Percentiles rank a stretch among this genome's conserved stretches.
These are phyloP conservation scores for Rhodotorula sp. DNA, from an alignment of 1,284 basidiomycete genomes.

Conservation along the genomic window DNA sequence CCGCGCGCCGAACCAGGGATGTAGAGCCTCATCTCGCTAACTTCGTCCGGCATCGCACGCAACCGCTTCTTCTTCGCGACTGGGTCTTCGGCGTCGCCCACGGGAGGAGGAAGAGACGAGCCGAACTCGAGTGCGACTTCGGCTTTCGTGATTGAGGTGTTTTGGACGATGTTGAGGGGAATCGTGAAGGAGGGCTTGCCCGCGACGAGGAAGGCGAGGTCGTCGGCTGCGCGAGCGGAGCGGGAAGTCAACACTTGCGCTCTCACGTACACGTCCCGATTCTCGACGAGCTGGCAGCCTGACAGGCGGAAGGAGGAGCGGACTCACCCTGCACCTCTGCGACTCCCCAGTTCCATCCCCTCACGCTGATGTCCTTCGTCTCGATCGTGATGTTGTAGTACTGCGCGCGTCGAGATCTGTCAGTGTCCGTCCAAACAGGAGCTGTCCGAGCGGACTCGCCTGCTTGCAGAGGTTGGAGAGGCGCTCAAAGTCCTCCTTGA, in stretches of 20 bases:
- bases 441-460: slow-evolving; percentile 5
- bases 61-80: slow-evolving; percentile 36
- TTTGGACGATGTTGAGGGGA: slow-evolving; percentile 81
- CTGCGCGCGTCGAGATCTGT: slow-evolving; percentile 60
- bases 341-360: slow-evolving; percentile 99
- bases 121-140: slow-evolving; percentile 95
- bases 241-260: too few species aligned
- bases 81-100: slow-evolving; percentile 30
- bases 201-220: slow-evolving; percentile 84
- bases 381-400: slow-evolving; percentile 84
- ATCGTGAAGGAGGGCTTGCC: slow-evolving; percentile 90
- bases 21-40: slow-evolving; percentile 95
- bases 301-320: background rate
- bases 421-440: too few species aligned
- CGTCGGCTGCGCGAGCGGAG: slow-evolving; percentile 62
- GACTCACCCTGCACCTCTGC: slow-evolving; percentile 84
- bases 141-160: slow-evolving; percentile 96
- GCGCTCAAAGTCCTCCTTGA: slow-evolving; percentile 62
- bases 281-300: too few species aligned
- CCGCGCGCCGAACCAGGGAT: slow-evolving; percentile 69
- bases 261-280: too few species aligned
- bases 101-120: slow-evolving; percentile 47
- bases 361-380: slow-evolving; percentile 78
- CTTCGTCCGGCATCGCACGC: slow-evolving; percentile 62
- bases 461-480: slow-evolving; percentile 47